These are phyloP conservation scores for Mortierella antarctica DNA, from an alignment of 192 early-diverging fungal genomes.

Conservation along the genomic window DNA sequence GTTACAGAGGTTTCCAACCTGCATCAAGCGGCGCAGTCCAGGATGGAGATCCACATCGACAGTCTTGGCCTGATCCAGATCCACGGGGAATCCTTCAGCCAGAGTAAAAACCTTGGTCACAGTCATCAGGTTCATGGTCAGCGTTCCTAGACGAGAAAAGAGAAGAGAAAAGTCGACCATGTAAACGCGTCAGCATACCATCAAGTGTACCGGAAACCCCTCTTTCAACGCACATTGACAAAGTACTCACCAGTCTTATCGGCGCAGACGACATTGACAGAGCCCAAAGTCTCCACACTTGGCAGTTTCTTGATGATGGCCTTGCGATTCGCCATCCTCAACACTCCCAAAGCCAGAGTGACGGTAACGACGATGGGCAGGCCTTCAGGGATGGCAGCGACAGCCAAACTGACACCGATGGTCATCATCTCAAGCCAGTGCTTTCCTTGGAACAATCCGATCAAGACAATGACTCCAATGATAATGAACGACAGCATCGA, in stretches of 20 bases:
- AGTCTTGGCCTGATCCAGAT: conserved; percentile 59
- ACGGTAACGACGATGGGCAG: conserved; percentile 97
- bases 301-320: conserved; percentile 97
- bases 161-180: not conserved
- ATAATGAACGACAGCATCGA: conserved; percentile 88
- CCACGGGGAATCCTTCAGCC: conserved; percentile 58
- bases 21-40: conserved; percentile 55
- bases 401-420: conserved; percentile 93
- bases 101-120: conserved; percentile 84
- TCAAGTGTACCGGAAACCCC: too few relatives aligned
- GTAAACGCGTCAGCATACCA: too few relatives aligned
- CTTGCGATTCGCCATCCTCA: conserved; percentile 90
- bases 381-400: conserved; percentile 98
- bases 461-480: conserved; percentile 85
- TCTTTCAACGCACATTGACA: not conserved
- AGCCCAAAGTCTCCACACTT: conserved; percentile 93
- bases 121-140: conserved; percentile 97
- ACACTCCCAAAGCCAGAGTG: conserved; percentile 92
- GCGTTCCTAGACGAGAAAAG: conserved; percentile 64
- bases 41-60: conserved; percentile 40
- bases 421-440: conserved; percentile 96
- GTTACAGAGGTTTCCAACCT: conserved; percentile 89
- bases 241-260: conserved; percentile 86
- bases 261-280: conserved; percentile 94
- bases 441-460: conserved; percentile 91